phyloP scores from a whole-genome alignment of 2,329 filamentous ascomycete genomes.

The Xylaria sp. region DNA sequence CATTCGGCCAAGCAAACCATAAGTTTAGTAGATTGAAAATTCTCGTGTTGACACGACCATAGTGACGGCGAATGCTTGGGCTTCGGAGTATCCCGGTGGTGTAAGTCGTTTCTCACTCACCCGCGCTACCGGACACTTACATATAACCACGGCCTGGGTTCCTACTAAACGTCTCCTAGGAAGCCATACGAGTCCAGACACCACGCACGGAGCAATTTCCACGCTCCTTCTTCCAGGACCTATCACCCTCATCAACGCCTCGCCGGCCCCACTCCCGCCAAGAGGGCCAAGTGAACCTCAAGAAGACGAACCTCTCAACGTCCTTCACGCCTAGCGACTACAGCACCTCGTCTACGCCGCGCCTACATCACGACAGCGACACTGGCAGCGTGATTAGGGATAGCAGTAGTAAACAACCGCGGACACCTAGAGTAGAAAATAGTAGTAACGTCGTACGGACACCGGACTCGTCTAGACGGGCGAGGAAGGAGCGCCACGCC shows the following conservation, averaged over 20 bases:
- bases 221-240: slow-evolving; percentile 58
- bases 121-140: background rate
- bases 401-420: background rate
- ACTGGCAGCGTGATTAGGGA: background rate
- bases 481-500: slow-evolving; percentile 9
- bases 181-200: slow-evolving; percentile 61
- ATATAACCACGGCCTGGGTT: background rate
- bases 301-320: slow-evolving; percentile 24
- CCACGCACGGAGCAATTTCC: slow-evolving; percentile 57
- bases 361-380: background rate
- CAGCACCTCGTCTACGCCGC: slow-evolving; percentile 14
- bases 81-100: slow-evolving; percentile 47
- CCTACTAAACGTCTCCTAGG: slow-evolving; percentile 50
- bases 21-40: background rate
- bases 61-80: slow-evolving; percentile 30
- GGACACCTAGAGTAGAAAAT: background rate
- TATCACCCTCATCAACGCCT: slow-evolving; percentile 47
- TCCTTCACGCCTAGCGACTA: slow-evolving; percentile 21
- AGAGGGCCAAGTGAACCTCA: slow-evolving; percentile 22
- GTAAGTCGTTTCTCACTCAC: slow-evolving; percentile 47
- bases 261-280: slow-evolving; percentile 19
- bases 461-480: slow-evolving; percentile 4
- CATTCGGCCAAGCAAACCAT: background rate
- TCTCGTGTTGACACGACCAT: slow-evolving; percentile 21
- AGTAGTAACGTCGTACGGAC: background rate